Conservation (phyloP, 2,329 filamentous ascomycete genomes). For the Cercospora beticola region DNA sequence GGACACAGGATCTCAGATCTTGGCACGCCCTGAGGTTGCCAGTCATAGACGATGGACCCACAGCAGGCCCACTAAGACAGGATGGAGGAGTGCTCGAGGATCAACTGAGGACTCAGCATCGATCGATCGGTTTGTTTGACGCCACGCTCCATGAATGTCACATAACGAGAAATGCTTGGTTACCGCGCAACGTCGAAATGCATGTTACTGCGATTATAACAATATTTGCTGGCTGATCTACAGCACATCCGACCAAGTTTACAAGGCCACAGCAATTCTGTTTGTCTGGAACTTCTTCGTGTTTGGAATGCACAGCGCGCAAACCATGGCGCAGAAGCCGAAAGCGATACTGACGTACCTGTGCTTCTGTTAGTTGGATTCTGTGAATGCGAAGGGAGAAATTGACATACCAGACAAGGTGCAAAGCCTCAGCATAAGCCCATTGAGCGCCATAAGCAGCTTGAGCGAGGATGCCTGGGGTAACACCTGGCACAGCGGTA, state of each 20-base stretch:
- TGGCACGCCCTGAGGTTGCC: neutral
- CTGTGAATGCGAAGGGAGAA: neutral
- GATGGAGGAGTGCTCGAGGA: too few species aligned
- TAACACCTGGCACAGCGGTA: conserved; percentile 27
- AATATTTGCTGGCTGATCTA: neutral
- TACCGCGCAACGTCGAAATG: neutral
- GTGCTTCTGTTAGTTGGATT: neutral
- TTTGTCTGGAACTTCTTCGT: conserved; percentile 30
- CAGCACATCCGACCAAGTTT: neutral
- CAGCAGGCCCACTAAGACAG: neutral
- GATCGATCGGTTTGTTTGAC: neutral
- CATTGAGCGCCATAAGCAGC: conserved; percentile 25
- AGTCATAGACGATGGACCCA: neutral
- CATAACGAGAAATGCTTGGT: neutral
- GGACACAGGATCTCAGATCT: neutral
- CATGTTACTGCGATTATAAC: neutral
- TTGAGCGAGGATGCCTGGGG: conserved; percentile 16
- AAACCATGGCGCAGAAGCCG: conserved; percentile 26
- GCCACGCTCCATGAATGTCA: neutral
- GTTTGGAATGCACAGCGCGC: conserved; percentile 25
- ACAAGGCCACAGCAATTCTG: conserved; percentile 29
- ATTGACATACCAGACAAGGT: conserved; percentile 25
- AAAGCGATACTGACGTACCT: conserved; percentile 31
- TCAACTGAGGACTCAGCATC: too few species aligned
- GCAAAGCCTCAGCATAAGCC: conserved; percentile 28